These are phyloP conservation scores for Chrysosporium keratinophilum DNA, from an alignment of 2,329 filamentous ascomycete species.

Conservation along the genomic window DNA sequence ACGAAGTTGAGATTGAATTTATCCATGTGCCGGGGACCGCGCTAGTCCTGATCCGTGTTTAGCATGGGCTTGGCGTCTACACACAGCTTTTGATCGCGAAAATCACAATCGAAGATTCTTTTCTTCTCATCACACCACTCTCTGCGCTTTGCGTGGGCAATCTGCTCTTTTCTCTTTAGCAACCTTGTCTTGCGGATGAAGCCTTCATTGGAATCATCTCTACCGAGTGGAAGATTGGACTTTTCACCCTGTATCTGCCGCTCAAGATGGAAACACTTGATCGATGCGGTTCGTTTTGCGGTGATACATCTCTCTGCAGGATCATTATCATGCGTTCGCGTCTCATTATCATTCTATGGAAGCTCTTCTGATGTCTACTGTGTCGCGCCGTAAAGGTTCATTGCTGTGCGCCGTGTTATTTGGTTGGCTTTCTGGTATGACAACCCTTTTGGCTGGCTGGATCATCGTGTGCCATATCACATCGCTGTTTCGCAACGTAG, in stretches of 20 bases:
- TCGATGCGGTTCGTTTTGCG: slow-evolving; percentile 71
- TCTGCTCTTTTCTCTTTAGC: slow-evolving; percentile 25
- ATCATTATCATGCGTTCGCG: neutral
- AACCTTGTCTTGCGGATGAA: slow-evolving; percentile 25
- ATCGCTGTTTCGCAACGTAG: neutral
- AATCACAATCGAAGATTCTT: neutral
- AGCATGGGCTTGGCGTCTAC: neutral
- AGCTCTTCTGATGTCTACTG: neutral
- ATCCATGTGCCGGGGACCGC: neutral
- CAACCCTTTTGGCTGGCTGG: neutral
- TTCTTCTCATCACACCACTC: slow-evolving; percentile 29
- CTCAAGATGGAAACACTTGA: slow-evolving; percentile 63
- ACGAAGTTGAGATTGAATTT: slow-evolving; percentile 6
- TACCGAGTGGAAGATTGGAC: slow-evolving; percentile 54
- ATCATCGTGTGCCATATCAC: neutral
- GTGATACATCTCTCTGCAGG: slow-evolving; percentile 49
- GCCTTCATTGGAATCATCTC: slow-evolving; percentile 47
- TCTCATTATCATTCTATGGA: neutral
- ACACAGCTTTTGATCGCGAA: neutral
- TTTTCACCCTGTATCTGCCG: slow-evolving; percentile 74
- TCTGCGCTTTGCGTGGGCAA: slow-evolving; percentile 33
- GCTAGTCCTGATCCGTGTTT: neutral
- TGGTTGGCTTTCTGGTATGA: no score
- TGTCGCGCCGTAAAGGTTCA: neutral
- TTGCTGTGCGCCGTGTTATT: neutral